Evolutionary conservation across 2,329 filamentous ascomycete species (phyloP).

Genomic region (Trichoderma polysporum): DNA sequence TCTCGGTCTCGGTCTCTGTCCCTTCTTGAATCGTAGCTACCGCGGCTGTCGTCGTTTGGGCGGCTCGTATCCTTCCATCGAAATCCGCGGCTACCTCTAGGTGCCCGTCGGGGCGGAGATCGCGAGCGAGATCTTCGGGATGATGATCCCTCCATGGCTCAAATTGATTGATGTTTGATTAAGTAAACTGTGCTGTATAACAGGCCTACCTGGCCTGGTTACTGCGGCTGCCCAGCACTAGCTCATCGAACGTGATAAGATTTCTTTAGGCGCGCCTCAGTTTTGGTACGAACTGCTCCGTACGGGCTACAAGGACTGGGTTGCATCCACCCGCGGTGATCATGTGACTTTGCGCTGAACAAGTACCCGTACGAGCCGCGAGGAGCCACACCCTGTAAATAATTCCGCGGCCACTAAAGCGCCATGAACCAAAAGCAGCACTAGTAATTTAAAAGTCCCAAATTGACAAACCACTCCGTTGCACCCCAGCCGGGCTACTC

Average conservation of each 20-base stretch:
- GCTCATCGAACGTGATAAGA: neutral
- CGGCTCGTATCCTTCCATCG: constrained; percentile 60
- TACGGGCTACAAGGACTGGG: neutral
- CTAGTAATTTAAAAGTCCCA: neutral
- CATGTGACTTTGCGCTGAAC: neutral
- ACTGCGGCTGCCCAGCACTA: neutral
- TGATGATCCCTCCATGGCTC: constrained; percentile 29
- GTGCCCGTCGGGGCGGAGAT: constrained; percentile 29
- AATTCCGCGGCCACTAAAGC: neutral
- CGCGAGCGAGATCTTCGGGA: constrained; percentile 29
- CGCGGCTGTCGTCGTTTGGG: constrained; percentile 44
- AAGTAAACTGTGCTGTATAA: neutral
- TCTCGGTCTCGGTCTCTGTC: constrained; percentile 34
- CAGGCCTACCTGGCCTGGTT: neutral
- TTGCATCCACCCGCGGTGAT: neutral
- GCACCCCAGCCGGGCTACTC: neutral
- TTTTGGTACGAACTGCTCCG: neutral
- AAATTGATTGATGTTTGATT: neutral
- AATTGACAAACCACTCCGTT: neutral
- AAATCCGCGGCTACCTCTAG: constrained; percentile 45
- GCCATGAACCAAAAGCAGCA: neutral
- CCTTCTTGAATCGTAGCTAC: constrained; percentile 36
- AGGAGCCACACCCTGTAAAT: neutral
- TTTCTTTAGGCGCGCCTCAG: neutral
- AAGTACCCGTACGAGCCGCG: no score